A percentile compares a stretch with the other conserved stretches of the same genome.
Conservation (phyloP, 1,139 yeast genomes). For the Pichia cactophila region DNA sequence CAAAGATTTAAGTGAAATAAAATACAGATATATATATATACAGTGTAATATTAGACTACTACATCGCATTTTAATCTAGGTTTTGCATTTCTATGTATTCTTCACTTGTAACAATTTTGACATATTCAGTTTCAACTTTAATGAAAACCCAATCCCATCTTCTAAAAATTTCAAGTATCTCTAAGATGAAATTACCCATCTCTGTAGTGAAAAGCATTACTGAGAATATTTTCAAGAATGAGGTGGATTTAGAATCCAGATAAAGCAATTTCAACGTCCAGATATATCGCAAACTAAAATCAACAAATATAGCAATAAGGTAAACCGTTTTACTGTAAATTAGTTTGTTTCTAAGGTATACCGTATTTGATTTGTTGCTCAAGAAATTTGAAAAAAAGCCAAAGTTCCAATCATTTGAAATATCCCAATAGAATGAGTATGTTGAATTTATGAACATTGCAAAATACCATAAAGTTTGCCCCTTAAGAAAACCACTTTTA, state of each 20-base stretch:
- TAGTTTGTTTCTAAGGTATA: constrained; percentile 23
- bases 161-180: constrained; percentile 66
- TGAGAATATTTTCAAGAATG: constrained; percentile 7
- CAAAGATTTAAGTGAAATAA: background rate
- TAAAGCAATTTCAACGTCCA: constrained; percentile 54
- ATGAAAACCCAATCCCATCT: constrained; percentile 87
- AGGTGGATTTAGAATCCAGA: constrained; percentile 12
- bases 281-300: constrained; percentile 58
- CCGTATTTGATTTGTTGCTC: constrained; percentile 9
- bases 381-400: constrained; percentile 38
- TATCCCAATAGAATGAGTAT: constrained; percentile 84
- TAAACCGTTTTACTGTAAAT: constrained; percentile 37
- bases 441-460: constrained; percentile 56
- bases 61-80: constrained; percentile 1
- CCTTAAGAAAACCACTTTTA: constrained; percentile 19
- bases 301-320: constrained; percentile 47
- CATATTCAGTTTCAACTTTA: constrained; percentile 72
- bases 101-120: constrained; percentile 27
- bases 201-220: constrained; percentile 42
- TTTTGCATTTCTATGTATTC: constrained; percentile 20
- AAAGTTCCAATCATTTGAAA: constrained; percentile 82
- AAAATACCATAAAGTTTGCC: constrained; percentile 40
- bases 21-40: background rate
- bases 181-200: constrained; percentile 56
- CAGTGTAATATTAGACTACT: background rate